Evolutionary conservation across 805 yeast species (phyloP).

Genomic region (Candida chilensis): DNA sequence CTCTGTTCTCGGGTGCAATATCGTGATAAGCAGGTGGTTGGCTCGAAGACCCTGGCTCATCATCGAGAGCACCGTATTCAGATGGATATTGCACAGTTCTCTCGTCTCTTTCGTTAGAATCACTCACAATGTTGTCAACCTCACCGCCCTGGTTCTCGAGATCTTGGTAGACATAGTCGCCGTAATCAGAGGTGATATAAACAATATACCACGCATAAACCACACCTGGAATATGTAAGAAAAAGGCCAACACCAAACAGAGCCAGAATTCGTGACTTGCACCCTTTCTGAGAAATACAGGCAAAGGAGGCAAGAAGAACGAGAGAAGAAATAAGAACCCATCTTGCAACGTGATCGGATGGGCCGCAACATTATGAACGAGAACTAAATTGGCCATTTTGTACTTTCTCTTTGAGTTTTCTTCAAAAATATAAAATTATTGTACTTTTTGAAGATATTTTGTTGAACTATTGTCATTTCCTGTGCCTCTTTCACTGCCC

Average conservation of each 20-base stretch:
- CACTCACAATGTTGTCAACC: too few species aligned
- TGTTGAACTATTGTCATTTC: too few species aligned
- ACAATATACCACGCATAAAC: slow-evolving; percentile 16
- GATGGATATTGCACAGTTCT: too few species aligned
- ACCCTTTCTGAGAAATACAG: slow-evolving; percentile 17
- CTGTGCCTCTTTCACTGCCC: too few species aligned
- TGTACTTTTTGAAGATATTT: too few species aligned
- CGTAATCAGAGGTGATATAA: background rate
- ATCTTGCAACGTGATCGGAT: slow-evolving; percentile 7
- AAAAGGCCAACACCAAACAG: slow-evolving; percentile 17
- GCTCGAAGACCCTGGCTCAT: too few species aligned
- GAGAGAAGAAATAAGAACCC: slow-evolving; percentile 19
- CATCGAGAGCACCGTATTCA: too few species aligned
- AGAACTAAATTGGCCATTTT: background rate
- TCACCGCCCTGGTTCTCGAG: background rate
- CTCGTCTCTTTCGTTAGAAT: too few species aligned
- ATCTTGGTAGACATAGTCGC: background rate
- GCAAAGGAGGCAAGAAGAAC: slow-evolving; percentile 26
- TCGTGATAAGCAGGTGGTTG: too few species aligned
- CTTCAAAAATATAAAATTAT: too few species aligned
- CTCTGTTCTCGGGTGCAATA: too few species aligned
- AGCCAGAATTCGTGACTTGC: slow-evolving; percentile 23
- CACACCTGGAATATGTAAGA: slow-evolving; percentile 20
- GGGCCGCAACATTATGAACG: background rate
- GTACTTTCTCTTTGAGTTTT: background rate